Conservation (phyloP, 306 rosid species). For the Hippophae gyantsensis region DNA sequence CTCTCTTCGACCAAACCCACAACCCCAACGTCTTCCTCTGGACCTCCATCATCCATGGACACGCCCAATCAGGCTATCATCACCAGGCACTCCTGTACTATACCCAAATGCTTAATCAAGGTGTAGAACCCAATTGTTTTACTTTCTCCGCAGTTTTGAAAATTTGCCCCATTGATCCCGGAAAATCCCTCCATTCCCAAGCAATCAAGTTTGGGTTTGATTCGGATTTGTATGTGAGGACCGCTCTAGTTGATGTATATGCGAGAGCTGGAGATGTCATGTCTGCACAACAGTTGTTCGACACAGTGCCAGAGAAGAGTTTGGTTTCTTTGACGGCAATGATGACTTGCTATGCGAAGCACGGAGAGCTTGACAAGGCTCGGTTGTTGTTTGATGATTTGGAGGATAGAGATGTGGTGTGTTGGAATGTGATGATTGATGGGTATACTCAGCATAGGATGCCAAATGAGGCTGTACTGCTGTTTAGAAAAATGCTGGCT, state of each 20-base stretch:
- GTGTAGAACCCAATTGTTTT: slow-evolving; percentile 46
- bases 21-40: slow-evolving; percentile 42
- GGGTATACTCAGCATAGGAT: slow-evolving; percentile 51
- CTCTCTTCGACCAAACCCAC: slow-evolving; percentile 38
- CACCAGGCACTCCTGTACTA: slow-evolving; percentile 37
- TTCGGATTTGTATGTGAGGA: slow-evolving; percentile 39
- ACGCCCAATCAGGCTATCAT: slow-evolving; percentile 31
- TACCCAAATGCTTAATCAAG: slow-evolving; percentile 34
- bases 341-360: slow-evolving; percentile 49
- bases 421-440: slow-evolving; percentile 71
- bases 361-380: slow-evolving; percentile 45
- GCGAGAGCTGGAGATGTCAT: slow-evolving; percentile 40
- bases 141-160: slow-evolving; percentile 48
- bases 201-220: slow-evolving; percentile 29
- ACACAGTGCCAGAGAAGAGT: slow-evolving; percentile 45
- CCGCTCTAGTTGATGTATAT: slow-evolving; percentile 43
- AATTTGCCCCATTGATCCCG: slow-evolving; percentile 27
- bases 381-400: slow-evolving; percentile 39
- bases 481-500: slow-evolving; percentile 45
- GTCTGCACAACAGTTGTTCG: slow-evolving; percentile 46
- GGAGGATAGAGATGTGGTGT: slow-evolving; percentile 40
- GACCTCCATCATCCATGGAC: slow-evolving; percentile 42
- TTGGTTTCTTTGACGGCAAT: slow-evolving; percentile 48
- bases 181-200: slow-evolving; percentile 40
- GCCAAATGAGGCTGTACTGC: slow-evolving; percentile 41